These are phyloP conservation scores for Turritis glabra DNA, from an alignment of 345 rosid genomes.

Conservation along the genomic window DNA sequence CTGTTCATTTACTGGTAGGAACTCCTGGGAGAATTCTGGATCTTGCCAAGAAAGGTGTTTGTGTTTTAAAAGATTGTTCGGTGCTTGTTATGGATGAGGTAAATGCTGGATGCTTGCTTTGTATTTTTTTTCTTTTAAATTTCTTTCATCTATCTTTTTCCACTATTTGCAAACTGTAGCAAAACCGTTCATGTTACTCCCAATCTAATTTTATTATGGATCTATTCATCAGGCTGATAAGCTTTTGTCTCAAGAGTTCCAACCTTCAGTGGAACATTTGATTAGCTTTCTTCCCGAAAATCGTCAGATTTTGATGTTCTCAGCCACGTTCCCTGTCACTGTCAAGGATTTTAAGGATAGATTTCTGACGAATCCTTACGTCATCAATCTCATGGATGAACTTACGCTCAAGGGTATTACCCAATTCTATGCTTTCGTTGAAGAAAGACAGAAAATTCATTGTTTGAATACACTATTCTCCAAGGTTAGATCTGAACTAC, in stretches of 20 bases:
- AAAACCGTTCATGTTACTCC: not conserved
- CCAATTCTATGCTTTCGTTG: conserved; percentile 90
- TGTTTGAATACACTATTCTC: conserved; percentile 92
- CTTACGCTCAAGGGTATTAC: conserved; percentile 94
- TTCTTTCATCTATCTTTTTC: not conserved
- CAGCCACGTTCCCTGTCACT: conserved; percentile 93
- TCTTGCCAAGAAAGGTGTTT: conserved; percentile 89
- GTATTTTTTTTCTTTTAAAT: not conserved
- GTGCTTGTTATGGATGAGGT: conserved; percentile 97
- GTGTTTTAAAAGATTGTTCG: conserved; percentile 82
- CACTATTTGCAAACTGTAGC: conserved; percentile 2
- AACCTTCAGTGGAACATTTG: conserved; percentile 86
- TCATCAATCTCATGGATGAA: conserved; percentile 95
- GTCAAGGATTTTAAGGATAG: conserved; percentile 91
- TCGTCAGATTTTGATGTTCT: conserved; percentile 90
- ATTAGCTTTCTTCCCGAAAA: conserved; percentile 69
- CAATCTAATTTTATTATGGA: conserved; percentile 29
- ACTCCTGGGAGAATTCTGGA: conserved; percentile 93
- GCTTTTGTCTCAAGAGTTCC: conserved; percentile 90
- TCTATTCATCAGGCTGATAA: conserved; percentile 74
- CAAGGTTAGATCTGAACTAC: conserved; percentile 55
- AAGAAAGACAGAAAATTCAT: conserved; percentile 95
- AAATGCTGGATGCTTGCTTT: conserved; percentile 9
- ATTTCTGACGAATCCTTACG: conserved; percentile 69
- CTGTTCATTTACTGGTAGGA: conserved; percentile 88